Percentiles rank a stretch among this genome's conserved stretches.
phyloP scores from a whole-genome alignment of 106 monocot species.

The Phalaenopsis equestris region DNA sequence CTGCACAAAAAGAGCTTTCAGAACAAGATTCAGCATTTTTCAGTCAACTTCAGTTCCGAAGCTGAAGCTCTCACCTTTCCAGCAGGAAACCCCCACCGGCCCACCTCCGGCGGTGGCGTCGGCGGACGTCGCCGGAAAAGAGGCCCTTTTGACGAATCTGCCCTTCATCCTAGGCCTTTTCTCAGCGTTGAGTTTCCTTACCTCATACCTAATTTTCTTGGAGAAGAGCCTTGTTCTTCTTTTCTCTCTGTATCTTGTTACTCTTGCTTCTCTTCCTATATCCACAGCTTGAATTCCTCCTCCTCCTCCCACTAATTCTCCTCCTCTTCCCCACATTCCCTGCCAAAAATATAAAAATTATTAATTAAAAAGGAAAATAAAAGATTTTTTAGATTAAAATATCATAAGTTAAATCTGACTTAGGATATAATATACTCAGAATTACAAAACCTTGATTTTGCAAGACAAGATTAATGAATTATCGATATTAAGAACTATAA shows the following conservation, averaged over 20 bases:
- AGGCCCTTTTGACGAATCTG: constrained; percentile 65
- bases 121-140: constrained; percentile 11
- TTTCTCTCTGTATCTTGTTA: constrained; percentile 86
- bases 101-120: not conserved
- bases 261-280: constrained; percentile 75
- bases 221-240: constrained; percentile 82
- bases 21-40: not conserved
- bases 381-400: too few relatives aligned
- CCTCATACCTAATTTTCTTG: constrained; percentile 96
- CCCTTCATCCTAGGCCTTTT: constrained; percentile 94
- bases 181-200: constrained; percentile 89
- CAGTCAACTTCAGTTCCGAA: not conserved
- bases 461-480: too few relatives aligned
- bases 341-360: not conserved
- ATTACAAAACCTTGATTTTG: too few relatives aligned
- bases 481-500: too few relatives aligned
- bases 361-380: not conserved
- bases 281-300: constrained; percentile 15
- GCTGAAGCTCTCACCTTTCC: not conserved
- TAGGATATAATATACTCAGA: too few relatives aligned
- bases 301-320: constrained; percentile 6
- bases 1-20: too few relatives aligned
- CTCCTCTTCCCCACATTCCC: constrained; percentile 30
- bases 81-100: not conserved
- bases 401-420: too few relatives aligned